Evolutionary conservation across 495 filamentous ascomycete genomes (phyloP), one percentile per base, ranked within the genome.

Genomic region (Trichoderma orchidacearum): DNA sequence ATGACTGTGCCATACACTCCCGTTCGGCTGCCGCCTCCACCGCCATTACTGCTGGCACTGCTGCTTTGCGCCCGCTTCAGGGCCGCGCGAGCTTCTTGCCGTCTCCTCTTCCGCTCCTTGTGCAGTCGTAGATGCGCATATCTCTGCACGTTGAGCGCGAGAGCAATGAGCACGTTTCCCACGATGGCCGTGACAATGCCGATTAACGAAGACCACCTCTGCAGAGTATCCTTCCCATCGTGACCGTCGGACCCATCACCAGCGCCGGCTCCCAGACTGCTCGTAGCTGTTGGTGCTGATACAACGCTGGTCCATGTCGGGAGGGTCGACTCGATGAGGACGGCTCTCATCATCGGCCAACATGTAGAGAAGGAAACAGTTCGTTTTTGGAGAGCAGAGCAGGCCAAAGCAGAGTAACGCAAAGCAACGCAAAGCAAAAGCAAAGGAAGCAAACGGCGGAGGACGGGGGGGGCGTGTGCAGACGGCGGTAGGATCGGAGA

Each of bases 111-210:
- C 15, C 64, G 66, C 51, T 68, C 66, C 30, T 72, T 64, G 53
- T 78, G 71, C 53, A 97, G 78, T 34, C 86, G 79, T 56, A 93
- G 87, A 66, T 98, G 93, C 17, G 91, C 90, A 66, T 96, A 96
- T 54, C 94, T 87, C 68, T 97, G 93, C 50, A 93, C 89, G 61
- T 98, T 98, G 56, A 98, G 86, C 13, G 93, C 93, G 55, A 97
- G 78, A 4, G 91, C 94, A 34, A 98, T 97, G 55, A 98, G 75
- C 31, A 96, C 76, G 66, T 96, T 97, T 31, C 93, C 93, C 51
- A 80, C 75, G 65, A 98, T 90, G 35, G 93, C 92, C 1, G 91
- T 91, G 50, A 90, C 68, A 63, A 98, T 96, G 62, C 93, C 93
- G 62, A 98, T 97, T 56, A 96, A 71, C 1, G 89, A 92, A 11